phyloP scores from a whole-genome alignment of 169 alveolate species.

The Theileria sp. region DNA sequence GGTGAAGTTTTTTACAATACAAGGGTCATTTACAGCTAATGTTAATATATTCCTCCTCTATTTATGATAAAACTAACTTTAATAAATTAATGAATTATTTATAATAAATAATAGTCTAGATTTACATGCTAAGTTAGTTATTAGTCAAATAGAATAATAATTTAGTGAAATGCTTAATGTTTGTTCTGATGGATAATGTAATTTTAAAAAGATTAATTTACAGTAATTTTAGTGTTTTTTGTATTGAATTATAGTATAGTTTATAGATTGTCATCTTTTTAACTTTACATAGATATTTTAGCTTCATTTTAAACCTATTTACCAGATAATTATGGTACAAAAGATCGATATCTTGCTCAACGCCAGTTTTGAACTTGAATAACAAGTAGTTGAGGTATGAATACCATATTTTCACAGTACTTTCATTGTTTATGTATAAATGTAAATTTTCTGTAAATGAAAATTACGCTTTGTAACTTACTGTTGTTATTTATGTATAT shows the following conservation, averaged over 20 bases:
- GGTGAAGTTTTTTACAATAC: not conserved
- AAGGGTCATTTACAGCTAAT: not conserved
- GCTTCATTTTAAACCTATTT: not conserved
- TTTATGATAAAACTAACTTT: not conserved
- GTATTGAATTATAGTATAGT: constrained; percentile 8
- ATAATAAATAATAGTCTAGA: not conserved
- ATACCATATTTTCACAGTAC: constrained; percentile 1
- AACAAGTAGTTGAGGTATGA: not conserved
- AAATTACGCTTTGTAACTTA: not conserved
- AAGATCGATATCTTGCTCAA: not conserved
- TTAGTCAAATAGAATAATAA: not conserved
- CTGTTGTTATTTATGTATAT: constrained; percentile 4
- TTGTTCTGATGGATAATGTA: not conserved
- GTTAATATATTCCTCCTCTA: not conserved
- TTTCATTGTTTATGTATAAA: not conserved
- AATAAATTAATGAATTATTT: not conserved
- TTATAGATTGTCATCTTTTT: not conserved
- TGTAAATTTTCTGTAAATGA: not conserved
- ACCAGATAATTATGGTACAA: not conserved
- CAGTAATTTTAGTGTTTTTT: constrained; percentile 2
- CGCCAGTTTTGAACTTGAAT: not conserved
- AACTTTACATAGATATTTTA: not conserved
- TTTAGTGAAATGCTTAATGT: too few relatives aligned
- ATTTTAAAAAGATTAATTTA: not conserved
- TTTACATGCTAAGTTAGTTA: not conserved